These are phyloP conservation scores for Zopfia rhizophila DNA, from an alignment of 2,329 filamentous ascomycete species.

Conservation along the genomic window DNA sequence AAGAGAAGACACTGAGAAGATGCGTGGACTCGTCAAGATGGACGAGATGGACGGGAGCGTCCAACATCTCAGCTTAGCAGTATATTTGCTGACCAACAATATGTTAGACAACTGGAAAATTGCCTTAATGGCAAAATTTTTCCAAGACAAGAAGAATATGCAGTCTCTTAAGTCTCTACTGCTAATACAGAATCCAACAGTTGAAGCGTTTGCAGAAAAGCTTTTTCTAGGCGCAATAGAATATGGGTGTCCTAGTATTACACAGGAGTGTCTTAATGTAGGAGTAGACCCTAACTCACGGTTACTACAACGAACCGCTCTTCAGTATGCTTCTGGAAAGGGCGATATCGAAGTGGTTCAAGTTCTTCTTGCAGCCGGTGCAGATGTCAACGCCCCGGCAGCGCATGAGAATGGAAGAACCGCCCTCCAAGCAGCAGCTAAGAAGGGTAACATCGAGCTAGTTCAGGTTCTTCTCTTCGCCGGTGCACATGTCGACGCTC, in stretches of 20 bases:
- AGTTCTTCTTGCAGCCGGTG: slow-evolving; percentile 4
- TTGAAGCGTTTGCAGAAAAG: slow-evolving; percentile 15
- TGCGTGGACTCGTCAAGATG: slow-evolving; percentile 4
- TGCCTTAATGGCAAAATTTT: slow-evolving; percentile 5
- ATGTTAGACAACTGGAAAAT: slow-evolving; percentile 7
- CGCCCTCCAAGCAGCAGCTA: neutral
- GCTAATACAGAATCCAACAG: slow-evolving; percentile 9
- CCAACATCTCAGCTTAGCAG: slow-evolving; percentile 10
- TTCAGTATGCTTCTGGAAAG: slow-evolving; percentile 2
- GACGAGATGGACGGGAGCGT: slow-evolving; percentile 9
- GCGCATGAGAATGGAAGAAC: neutral
- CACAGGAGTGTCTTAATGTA: slow-evolving; percentile 10
- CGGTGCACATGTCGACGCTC: slow-evolving; percentile 5
- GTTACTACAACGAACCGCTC: slow-evolving; percentile 5
- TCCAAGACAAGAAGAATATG: slow-evolving; percentile 7
- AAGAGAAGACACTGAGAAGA: neutral
- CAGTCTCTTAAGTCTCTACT: slow-evolving; percentile 13
- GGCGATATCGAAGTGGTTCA: slow-evolving; percentile 3
- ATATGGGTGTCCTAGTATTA: slow-evolving; percentile 6
- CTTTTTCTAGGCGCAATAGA: slow-evolving; percentile 11
- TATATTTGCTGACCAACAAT: slow-evolving; percentile 13
- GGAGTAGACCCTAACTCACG: slow-evolving; percentile 13
- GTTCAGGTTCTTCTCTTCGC: slow-evolving; percentile 2
- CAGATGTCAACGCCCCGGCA: slow-evolving; percentile 10
- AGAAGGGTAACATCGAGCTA: slow-evolving; percentile 1